Conservation (phyloP, 139 green algal genomes). For the Ulvella scutata region DNA sequence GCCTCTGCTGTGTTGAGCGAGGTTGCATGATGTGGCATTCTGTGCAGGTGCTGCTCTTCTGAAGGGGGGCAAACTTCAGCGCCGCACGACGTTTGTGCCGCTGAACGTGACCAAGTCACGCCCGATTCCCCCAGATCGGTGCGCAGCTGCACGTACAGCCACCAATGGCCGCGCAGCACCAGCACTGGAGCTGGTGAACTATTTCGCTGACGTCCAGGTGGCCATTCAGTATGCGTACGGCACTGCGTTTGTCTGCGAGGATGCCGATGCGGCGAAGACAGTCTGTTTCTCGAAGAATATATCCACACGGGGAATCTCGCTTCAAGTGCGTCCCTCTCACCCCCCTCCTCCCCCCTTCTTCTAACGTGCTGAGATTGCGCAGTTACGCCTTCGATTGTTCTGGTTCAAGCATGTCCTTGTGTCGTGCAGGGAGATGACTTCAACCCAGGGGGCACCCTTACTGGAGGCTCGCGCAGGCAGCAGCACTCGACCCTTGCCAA, state of each 20-base stretch:
- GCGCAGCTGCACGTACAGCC: background rate
- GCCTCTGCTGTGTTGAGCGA: no score
- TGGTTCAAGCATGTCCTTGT: no score
- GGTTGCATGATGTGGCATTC: no score
- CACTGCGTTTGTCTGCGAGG: constrained; percentile 84
- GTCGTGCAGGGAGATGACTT: constrained; percentile 93
- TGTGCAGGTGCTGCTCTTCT: constrained; percentile 78
- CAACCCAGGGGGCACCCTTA: constrained; percentile 59
- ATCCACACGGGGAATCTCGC: constrained; percentile 73
- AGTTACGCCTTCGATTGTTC: no score
- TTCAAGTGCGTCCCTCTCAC: no score
- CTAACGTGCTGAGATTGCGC: no score
- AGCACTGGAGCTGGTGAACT: constrained; percentile 79
- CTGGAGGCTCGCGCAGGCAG: constrained; percentile 55
- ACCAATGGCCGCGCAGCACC: constrained; percentile 25
- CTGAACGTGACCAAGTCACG: constrained; percentile 70
- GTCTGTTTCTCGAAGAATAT: constrained; percentile 84
- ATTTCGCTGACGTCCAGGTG: constrained; percentile 36
- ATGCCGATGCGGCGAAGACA: constrained; percentile 69
- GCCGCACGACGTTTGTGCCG: constrained; percentile 91
- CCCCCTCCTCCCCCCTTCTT: no score
- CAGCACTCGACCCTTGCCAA: constrained; percentile 31
- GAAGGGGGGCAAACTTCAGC: constrained; percentile 52
- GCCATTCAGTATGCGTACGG: constrained; percentile 94
- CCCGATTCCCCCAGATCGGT: constrained; percentile 7